Evolutionary conservation across 2,329 filamentous ascomycete species (phyloP).

Genomic region (Fusarium proliferatum): DNA sequence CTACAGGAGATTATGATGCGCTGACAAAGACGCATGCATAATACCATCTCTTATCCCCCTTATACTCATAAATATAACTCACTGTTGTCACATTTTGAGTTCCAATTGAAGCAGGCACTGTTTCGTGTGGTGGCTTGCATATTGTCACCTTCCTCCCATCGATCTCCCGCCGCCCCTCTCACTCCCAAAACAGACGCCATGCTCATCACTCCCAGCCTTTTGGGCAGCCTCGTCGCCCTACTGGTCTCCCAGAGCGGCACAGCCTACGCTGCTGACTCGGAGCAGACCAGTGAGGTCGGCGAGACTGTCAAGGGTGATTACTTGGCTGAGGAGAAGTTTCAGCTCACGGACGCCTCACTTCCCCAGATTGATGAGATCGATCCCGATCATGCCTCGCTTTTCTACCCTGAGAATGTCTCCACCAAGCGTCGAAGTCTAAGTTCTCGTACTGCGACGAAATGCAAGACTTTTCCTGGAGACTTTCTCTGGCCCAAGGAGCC

Average conservation of each 20-base stretch:
- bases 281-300: constrained; percentile 1
- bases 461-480: constrained; percentile 52
- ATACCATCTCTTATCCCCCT: neutral
- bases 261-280: constrained; percentile 22
- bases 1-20: neutral
- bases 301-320: constrained; percentile 28
- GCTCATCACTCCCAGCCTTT: constrained; percentile 15
- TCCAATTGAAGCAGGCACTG: neutral
- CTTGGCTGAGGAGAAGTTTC: constrained; percentile 30
- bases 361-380: constrained; percentile 24
- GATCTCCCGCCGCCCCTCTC: neutral
- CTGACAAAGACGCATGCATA: neutral
- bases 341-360: constrained; percentile 25
- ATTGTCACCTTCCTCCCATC: neutral
- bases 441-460: constrained; percentile 8
- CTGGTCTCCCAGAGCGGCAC: constrained; percentile 6
- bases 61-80: neutral
- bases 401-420: constrained; percentile 19
- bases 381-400: constrained; percentile 5
- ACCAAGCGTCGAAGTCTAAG: neutral
- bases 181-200: neutral
- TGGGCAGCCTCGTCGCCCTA: constrained; percentile 16
- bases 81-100: neutral
- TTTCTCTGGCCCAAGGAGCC: constrained; percentile 42
- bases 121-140: neutral